Evolutionary conservation across 1,284 basidiomycete species (phyloP).

Genomic region (Cryptococcus sp.): DNA sequence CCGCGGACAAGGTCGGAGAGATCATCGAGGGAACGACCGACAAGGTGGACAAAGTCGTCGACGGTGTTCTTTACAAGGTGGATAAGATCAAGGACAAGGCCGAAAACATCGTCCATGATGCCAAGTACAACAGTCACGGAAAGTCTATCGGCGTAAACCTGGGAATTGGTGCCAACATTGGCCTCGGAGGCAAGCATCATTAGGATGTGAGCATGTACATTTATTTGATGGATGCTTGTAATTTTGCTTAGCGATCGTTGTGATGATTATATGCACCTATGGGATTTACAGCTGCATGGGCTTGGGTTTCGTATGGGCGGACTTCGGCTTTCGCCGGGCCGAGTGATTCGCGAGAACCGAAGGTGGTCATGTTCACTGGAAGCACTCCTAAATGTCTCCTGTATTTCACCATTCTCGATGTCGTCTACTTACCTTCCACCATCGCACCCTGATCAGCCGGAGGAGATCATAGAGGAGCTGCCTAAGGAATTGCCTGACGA

Average conservation of each 20-base stretch:
- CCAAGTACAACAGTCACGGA: neutral
- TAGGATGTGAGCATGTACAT: too few relatives aligned
- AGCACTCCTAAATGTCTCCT: neutral
- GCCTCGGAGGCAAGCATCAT: neutral
- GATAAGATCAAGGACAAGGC: neutral
- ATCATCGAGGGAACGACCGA: neutral
- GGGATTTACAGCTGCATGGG: too few relatives aligned
- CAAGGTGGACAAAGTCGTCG: neutral
- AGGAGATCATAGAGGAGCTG: conserved; percentile 20
- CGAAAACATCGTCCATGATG: too few relatives aligned
- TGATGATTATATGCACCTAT: too few relatives aligned
- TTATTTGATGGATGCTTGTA: too few relatives aligned
- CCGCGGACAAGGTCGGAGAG: neutral
- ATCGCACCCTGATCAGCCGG: conserved; percentile 35
- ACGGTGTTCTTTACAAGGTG: neutral
- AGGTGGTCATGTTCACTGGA: neutral
- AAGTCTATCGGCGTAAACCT: too few relatives aligned
- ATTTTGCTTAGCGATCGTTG: too few relatives aligned
- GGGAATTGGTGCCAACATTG: conserved; percentile 5
- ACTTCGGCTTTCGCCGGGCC: neutral
- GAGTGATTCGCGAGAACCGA: neutral
- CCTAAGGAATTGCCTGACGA: conserved; percentile 20
- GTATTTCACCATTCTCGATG: neutral
- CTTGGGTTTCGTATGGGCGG: neutral
- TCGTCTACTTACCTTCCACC: conserved; percentile 12